Conservation (phyloP, 2,329 filamentous ascomycete genomes). For the Mollisia scopiformis region DNA sequence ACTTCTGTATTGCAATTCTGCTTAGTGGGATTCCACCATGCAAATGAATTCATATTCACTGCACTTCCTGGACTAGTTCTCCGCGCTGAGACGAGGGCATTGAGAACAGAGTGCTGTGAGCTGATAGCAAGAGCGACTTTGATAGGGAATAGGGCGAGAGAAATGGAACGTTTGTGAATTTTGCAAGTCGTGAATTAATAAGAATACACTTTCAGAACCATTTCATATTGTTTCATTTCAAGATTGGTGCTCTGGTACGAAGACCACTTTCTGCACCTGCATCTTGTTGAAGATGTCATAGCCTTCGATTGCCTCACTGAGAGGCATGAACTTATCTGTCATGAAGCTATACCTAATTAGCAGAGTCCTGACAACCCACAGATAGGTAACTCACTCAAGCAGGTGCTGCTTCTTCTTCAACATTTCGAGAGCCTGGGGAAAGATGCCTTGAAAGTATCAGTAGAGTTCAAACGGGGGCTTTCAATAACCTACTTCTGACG, state of each 20-base stretch:
- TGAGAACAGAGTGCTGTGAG: not conserved
- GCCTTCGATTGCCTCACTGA: slow-evolving; percentile 66
- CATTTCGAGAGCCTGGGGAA: slow-evolving; percentile 64
- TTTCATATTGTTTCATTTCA: not conserved
- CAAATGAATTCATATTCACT: no score
- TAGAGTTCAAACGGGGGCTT: not conserved
- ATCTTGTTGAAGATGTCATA: slow-evolving; percentile 75
- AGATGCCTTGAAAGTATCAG: slow-evolving; percentile 57
- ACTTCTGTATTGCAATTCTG: no score
- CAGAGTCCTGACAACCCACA: not conserved
- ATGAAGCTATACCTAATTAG: slow-evolving; percentile 62
- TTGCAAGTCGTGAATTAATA: not conserved
- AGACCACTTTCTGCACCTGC: slow-evolving; percentile 75
- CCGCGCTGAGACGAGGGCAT: not conserved
- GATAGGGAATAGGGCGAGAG: not conserved
- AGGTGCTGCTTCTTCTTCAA: slow-evolving; percentile 68
- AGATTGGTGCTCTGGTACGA: slow-evolving; percentile 45
- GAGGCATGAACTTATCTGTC: slow-evolving; percentile 75
- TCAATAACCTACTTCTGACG: slow-evolving; percentile 62
- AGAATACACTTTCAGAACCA: not conserved
- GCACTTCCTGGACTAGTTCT: no score
- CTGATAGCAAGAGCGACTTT: not conserved
- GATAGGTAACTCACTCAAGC: slow-evolving; percentile 59
- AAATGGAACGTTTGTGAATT: not conserved
- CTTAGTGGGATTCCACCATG: no score